phyloP scores from a whole-genome alignment of 805 yeast species.

The Saccharomycopsis oosterbeekiorum region DNA sequence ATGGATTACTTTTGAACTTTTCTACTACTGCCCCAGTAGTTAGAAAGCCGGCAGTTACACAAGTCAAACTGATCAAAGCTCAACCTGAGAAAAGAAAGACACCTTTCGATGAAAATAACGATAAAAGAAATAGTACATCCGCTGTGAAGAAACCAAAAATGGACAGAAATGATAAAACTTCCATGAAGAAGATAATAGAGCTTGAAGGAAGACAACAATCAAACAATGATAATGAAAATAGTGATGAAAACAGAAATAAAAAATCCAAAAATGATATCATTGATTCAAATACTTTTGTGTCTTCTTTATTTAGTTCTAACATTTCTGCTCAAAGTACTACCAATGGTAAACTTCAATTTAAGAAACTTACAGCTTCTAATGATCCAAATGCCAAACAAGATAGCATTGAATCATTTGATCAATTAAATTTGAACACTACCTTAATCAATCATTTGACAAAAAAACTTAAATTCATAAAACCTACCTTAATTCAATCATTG shows the following conservation, averaged over 20 bases:
- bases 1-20: conserved; percentile 69
- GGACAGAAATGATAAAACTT: neutral
- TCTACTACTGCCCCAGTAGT: conserved; percentile 26
- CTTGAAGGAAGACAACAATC: conserved; percentile 2
- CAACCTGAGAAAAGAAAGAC: neutral
- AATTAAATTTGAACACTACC: neutral
- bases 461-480: conserved; percentile 37
- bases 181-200: conserved; percentile 17
- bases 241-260: neutral
- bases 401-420: neutral
- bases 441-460: neutral
- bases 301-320: conserved; percentile 74
- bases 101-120: conserved; percentile 7
- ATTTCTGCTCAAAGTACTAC: conserved; percentile 29
- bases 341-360: conserved; percentile 36
- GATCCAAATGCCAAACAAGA: neutral
- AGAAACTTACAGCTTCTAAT: conserved; percentile 8
- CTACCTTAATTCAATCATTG: conserved; percentile 80
- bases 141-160: neutral
- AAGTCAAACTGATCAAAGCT: conserved; percentile 1
- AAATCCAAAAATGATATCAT: conserved; percentile 34
- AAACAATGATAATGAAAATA: conserved; percentile 23
- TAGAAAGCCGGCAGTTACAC: conserved; percentile 49
- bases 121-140: conserved; percentile 1
- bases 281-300: conserved; percentile 52